Base-by-base conservation (phyloP, 345 rosid genomes). In the Brassica incana region DNA sequence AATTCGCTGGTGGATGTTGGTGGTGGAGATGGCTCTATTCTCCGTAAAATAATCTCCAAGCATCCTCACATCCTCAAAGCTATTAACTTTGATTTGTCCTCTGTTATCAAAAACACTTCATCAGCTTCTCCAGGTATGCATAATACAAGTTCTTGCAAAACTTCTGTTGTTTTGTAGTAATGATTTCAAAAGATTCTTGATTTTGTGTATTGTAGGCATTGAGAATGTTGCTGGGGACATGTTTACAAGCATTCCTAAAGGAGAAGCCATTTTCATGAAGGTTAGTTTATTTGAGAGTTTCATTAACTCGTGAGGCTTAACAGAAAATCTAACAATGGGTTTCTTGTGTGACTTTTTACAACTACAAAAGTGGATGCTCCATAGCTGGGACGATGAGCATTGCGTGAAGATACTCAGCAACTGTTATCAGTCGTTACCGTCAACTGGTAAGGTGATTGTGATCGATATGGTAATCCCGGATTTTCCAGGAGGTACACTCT, bases 191-290 rank as follows among this genome's bases (percentile, higher is more conserved):
- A 48, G 16, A 3, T 9, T 74, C 6, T 32, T 61, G 33, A 25
- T 2, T 30, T 6, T 38, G 36, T 43, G 40, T 87, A 11, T 69
- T 81, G 43, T 75, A 80, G 84, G 85, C 6, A 84, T 87, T 10
- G 75, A 77, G 67, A 69, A 84, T 80, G 81, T 86, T 79, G 73
- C 84, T 61, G 88, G 88, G 54, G 87, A 85, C 59, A 84, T 84
- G 86, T 83, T 85, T 63, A 35, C 36, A 48, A 73, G 52, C 18
- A 80, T 85, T 56, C 94, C 96, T 8, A 77, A 87, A 69, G 93
- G 89, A 75, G 89, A 92, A 56, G 87, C 87, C 68, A 87, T 90
- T 78, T 88, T 88, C 90, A 88, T 89, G 88, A 88, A 89, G 90
- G 93, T 90, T 9, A 33, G 32, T 2, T 18, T 30, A 52, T 70